phyloP scores from a whole-genome alignment of 1,284 basidiomycete genomes.

The Melampsora abietis-canadensis region DNA sequence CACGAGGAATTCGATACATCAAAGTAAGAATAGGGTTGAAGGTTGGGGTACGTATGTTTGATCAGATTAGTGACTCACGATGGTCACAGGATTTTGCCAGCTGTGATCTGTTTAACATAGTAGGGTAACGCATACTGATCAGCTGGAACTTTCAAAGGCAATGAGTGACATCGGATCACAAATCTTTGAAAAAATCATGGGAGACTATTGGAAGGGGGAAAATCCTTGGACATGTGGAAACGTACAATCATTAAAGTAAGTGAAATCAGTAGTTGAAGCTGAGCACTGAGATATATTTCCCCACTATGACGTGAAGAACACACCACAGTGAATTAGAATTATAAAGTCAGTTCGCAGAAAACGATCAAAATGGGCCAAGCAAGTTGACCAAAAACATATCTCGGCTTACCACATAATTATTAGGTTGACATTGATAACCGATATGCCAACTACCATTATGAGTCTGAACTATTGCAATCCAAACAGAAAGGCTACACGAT shows the following conservation, averaged over 20 bases:
- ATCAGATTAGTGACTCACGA: constrained; percentile 40
- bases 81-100: constrained; percentile 45
- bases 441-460: constrained; percentile 46
- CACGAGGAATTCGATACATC: no score
- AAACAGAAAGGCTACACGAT: constrained; percentile 40
- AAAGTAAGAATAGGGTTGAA: not conserved
- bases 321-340: no score
- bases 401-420: constrained; percentile 29
- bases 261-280: constrained; percentile 44
- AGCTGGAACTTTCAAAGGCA: not conserved
- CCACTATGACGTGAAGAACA: constrained; percentile 38
- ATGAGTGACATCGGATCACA: not conserved
- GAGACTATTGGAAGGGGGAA: no score
- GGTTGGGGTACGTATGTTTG: not conserved
- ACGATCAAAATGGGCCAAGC: no score
- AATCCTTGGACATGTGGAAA: no score
- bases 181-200: no score
- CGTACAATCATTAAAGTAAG: constrained; percentile 45
- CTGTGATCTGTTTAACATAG: constrained; percentile 32
- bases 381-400: not conserved
- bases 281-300: constrained; percentile 48
- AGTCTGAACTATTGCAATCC: constrained; percentile 44
- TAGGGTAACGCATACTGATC: not conserved
- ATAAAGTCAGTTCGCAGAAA: no score
- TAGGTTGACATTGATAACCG: constrained; percentile 47